phyloP scores from a whole-genome alignment of 2,329 filamentous ascomycete genomes.

The Bertia moriformis region DNA sequence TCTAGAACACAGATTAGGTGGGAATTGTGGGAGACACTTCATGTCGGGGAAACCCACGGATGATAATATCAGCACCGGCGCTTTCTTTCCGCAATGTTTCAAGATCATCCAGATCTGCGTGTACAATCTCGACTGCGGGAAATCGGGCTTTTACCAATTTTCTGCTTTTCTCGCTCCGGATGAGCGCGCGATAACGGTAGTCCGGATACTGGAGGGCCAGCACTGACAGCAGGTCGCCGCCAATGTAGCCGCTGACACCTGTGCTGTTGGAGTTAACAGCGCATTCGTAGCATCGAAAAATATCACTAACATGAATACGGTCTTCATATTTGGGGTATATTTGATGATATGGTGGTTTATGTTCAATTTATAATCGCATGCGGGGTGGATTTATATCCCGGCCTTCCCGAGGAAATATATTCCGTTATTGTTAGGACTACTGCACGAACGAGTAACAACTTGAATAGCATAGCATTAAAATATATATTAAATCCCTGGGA shows the following conservation, averaged over 20 bases:
- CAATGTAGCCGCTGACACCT: neutral
- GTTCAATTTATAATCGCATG: no score
- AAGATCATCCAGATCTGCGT: slow-evolving; percentile 16
- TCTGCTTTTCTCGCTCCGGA: neutral
- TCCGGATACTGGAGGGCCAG: neutral
- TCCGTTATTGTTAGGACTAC: no score
- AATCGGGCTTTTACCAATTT: slow-evolving; percentile 4
- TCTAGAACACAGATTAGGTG: slow-evolving; percentile 11
- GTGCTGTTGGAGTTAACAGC: no score
- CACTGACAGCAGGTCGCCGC: neutral
- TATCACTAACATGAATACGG: no score
- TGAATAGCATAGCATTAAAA: no score
- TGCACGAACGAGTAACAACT: no score
- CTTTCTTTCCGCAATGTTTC: slow-evolving; percentile 13
- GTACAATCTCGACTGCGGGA: slow-evolving; percentile 11
- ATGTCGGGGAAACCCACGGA: slow-evolving; percentile 10
- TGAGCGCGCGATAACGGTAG: neutral
- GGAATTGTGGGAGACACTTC: rapidly evolving
- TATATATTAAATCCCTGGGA: no score
- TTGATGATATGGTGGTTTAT: no score
- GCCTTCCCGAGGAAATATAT: no score
- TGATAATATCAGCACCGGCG: slow-evolving; percentile 16
- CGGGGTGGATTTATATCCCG: no score
- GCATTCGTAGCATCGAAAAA: no score
- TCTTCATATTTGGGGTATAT: no score